phyloP scores from a whole-genome alignment of 1,284 basidiomycete genomes.

The Wallemia hederae region DNA sequence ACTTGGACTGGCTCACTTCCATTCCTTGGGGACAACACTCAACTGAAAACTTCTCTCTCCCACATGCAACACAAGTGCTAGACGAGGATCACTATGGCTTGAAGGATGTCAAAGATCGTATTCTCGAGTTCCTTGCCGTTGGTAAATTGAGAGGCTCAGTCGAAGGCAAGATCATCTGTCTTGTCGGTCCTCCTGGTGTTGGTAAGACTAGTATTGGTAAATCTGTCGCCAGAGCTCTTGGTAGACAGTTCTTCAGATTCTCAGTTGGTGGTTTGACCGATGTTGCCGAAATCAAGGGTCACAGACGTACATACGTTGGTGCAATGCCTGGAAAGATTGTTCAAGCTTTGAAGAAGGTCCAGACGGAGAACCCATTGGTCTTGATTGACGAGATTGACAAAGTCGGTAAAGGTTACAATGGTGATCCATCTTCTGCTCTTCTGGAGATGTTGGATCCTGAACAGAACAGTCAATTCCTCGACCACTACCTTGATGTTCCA shows the following conservation, averaged over 20 bases:
- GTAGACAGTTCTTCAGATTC: constrained; percentile 77
- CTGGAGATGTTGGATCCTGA: constrained; percentile 96
- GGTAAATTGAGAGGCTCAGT: constrained; percentile 83
- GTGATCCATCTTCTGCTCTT: constrained; percentile 76
- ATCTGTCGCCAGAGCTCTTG: constrained; percentile 63
- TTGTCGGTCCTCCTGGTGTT: constrained; percentile 88
- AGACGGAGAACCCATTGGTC: constrained; percentile 85
- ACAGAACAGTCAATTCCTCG: constrained; percentile 83
- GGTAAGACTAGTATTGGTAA: constrained; percentile 87
- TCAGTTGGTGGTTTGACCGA: constrained; percentile 89
- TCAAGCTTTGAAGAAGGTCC: constrained; percentile 84
- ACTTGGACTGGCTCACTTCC: constrained; percentile 84
- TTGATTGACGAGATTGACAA: constrained; percentile 98
- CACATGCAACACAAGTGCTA: constrained; percentile 53
- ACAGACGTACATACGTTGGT: constrained; percentile 87
- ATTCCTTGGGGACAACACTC: constrained; percentile 14
- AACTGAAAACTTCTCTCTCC: constrained; percentile 3
- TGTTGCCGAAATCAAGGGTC: constrained; percentile 97
- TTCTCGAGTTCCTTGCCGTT: constrained; percentile 91
- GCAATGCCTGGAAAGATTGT: constrained; percentile 39
- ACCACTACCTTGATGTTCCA: constrained; percentile 94
- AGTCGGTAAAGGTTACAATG: constrained; percentile 82
- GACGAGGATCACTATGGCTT: constrained; percentile 94
- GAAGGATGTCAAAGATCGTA: constrained; percentile 83
- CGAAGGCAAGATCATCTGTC: constrained; percentile 92